These are phyloP conservation scores for Penicillium dipodomyicola DNA, from an alignment of 495 filamentous ascomycete species.

Conservation along the genomic window DNA sequence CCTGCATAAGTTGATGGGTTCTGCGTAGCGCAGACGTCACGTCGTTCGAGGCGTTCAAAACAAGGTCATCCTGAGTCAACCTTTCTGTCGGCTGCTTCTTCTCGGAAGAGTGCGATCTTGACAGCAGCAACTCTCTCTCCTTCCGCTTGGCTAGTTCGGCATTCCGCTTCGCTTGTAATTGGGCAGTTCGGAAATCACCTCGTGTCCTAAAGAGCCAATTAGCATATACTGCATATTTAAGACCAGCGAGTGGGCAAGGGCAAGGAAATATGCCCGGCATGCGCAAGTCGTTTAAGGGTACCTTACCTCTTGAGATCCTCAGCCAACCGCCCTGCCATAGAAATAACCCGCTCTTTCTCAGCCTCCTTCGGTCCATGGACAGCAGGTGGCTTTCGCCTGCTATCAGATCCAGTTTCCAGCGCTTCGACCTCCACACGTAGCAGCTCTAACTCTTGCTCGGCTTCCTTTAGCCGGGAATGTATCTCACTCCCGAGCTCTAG, in stretches of 20 bases:
- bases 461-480: constrained; percentile 74
- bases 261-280: not conserved
- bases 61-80: constrained; percentile 63
- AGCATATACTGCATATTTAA: constrained; percentile 4
- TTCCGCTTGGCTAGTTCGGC: constrained; percentile 67
- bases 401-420: constrained; percentile 46
- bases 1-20: constrained; percentile 79
- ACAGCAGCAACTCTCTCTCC: constrained; percentile 75
- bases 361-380: constrained; percentile 49
- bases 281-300: constrained; percentile 1
- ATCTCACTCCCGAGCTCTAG: constrained; percentile 82
- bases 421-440: constrained; percentile 76
- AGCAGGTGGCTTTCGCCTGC: constrained; percentile 30
- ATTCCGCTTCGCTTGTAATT: constrained; percentile 76
- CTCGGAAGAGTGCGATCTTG: constrained; percentile 42
- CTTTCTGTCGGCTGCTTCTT: constrained; percentile 42
- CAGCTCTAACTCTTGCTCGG: constrained; percentile 83
- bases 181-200: constrained; percentile 76
- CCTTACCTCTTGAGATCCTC: constrained; percentile 68
- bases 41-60: constrained; percentile 70
- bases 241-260: not conserved
- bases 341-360: constrained; percentile 58
- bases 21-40: constrained; percentile 81
- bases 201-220: constrained; percentile 54
- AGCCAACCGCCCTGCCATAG: constrained; percentile 59